Conservation (phyloP, 306 rosid species). For the cucumber (Cucumis sativus) region Cucumber_9930_V3 NC_026657.2:6954001-6954500, state of each 20-base stretch:
- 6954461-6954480: not conserved
- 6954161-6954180: not conserved
- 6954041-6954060: not conserved
- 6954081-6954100: not conserved
- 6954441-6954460: not conserved
- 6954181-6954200: not conserved
- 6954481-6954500: slow-evolving; percentile 3
- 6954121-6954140: not conserved
- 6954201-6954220: not conserved
- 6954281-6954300: not conserved
- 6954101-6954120: not conserved
- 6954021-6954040: not conserved
- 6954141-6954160: not conserved
- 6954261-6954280: not conserved
- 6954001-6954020: not conserved
- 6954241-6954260: not conserved
- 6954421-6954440: not conserved
- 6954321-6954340: not conserved
- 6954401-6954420: not conserved
- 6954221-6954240: not conserved
- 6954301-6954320: not conserved
- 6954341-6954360: not conserved
- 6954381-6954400: not conserved
- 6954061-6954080: not conserved
- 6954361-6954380: not conserved